phyloP scores from a whole-genome alignment of 2,329 filamentous ascomycete genomes.

The Aspergillus aculeatus region DNA sequence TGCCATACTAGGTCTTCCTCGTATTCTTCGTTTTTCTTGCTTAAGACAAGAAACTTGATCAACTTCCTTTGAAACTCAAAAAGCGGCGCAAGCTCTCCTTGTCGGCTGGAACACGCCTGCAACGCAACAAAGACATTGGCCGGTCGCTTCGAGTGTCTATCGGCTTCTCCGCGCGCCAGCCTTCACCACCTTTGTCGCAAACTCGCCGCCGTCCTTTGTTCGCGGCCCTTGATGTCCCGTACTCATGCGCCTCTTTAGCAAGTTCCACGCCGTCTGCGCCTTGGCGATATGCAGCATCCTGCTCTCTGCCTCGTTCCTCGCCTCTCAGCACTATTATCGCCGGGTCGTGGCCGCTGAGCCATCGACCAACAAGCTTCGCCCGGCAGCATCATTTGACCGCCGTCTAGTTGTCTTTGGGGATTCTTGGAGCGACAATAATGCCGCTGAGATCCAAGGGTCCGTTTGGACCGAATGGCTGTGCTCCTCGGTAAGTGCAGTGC shows the following conservation, averaged over 20 bases:
- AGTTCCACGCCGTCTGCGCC: constrained; percentile 32
- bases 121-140: constrained; percentile 10
- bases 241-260: constrained; percentile 29
- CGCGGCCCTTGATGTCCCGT: constrained; percentile 11
- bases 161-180: neutral
- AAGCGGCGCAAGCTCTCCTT: neutral
- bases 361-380: constrained; percentile 19
- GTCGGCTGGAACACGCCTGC: constrained; percentile 2
- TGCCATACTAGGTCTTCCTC: neutral
- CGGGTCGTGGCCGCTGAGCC: constrained; percentile 20
- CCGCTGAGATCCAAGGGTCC: constrained; percentile 26
- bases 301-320: constrained; percentile 30
- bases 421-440: constrained; percentile 40
- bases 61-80: neutral
- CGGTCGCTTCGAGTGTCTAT: constrained; percentile 7
- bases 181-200: neutral
- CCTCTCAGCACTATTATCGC: constrained; percentile 24
- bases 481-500: constrained; percentile 28
- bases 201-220: constrained; percentile 11
- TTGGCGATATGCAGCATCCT: constrained; percentile 32
- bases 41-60: neutral
- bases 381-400: constrained; percentile 24
- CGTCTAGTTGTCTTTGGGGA: constrained; percentile 41
- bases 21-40: neutral
- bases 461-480: constrained; percentile 40